phyloP scores from a whole-genome alignment of 2,329 filamentous ascomycete species.

The Aspergillus spinulosporus region DNA sequence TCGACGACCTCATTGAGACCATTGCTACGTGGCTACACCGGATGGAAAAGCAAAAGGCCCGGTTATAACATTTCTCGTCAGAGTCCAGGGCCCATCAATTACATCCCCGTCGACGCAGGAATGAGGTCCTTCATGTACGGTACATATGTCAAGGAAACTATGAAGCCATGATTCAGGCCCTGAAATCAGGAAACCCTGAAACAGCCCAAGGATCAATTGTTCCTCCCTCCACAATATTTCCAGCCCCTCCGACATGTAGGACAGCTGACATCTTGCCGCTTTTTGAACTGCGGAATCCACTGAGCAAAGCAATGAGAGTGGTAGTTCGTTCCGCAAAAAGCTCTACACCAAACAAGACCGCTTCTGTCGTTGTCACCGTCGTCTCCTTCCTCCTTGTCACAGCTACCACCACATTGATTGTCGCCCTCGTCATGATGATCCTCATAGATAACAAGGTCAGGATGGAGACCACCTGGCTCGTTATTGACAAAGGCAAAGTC shows the following conservation, averaged over 20 bases:
- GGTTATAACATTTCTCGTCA: conserved; percentile 5
- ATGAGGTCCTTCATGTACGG: no score
- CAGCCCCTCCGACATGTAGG: conserved; percentile 19
- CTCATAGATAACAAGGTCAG: conserved; percentile 31
- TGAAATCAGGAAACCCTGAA: background rate
- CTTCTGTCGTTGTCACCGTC: background rate
- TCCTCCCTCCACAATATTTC: background rate
- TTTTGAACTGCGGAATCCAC: conserved; percentile 14
- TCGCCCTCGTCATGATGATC: background rate
- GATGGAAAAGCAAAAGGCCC: conserved; percentile 16
- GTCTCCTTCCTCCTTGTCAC: background rate
- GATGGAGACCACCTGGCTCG: background rate
- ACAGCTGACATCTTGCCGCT: conserved; percentile 10
- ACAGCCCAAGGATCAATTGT: no score
- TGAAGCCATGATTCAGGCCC: background rate
- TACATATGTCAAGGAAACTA: no score
- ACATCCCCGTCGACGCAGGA: no score
- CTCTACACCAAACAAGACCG: conserved; percentile 18
- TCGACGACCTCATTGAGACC: conserved; percentile 54
- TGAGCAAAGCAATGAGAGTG: conserved; percentile 18
- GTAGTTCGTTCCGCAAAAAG: conserved; percentile 22
- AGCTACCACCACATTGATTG: no score
- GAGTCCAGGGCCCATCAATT: background rate
- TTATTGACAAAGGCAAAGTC: background rate
- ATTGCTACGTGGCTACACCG: conserved; percentile 53